Evolutionary conservation across 768 basidiomycete species (phyloP).

Genomic region (Roridomyces roridus): DNA sequence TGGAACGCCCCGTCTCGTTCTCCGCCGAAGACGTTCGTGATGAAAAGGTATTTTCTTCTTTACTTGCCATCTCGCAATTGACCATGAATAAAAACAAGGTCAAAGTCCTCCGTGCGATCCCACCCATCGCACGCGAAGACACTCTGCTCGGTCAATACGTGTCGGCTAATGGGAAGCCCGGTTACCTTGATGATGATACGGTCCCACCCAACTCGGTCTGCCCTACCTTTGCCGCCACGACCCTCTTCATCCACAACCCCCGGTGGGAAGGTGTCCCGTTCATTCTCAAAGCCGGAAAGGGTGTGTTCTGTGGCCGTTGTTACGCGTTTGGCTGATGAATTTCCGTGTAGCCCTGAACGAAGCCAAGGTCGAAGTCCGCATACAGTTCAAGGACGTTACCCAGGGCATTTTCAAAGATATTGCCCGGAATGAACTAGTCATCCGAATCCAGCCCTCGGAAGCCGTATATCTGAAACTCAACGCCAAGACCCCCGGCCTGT

Average conservation of each 20-base stretch:
- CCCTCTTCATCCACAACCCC: constrained; percentile 92
- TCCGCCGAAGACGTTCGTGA: constrained; percentile 97
- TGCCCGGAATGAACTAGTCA: constrained; percentile 94
- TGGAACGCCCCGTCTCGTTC: constrained; percentile 99
- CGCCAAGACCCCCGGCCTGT: constrained; percentile 90
- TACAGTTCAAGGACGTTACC: constrained; percentile 98
- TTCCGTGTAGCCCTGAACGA: constrained; percentile 83
- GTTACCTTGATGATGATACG: constrained; percentile 97
- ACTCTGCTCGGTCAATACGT: constrained; percentile 96
- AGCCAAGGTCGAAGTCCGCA: constrained; percentile 96
- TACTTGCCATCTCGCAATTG: not conserved
- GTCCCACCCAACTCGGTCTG: constrained; percentile 92
- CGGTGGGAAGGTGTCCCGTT: constrained; percentile 99
- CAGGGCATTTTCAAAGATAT: constrained; percentile 97
- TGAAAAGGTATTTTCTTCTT: constrained; percentile 77
- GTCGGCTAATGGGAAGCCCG: constrained; percentile 89
- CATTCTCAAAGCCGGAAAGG: constrained; percentile 98
- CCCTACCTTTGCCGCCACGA: constrained; percentile 93
- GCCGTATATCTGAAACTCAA: constrained; percentile 98
- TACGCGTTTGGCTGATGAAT: constrained; percentile 17
- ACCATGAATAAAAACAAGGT: constrained; percentile 64
- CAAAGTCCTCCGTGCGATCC: constrained; percentile 93
- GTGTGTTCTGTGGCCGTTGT: constrained; percentile 45
- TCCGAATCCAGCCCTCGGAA: constrained; percentile 96
- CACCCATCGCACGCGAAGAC: constrained; percentile 77